Conservation (phyloP, 768 basidiomycete genomes). For the Tephrocybe rancida region DNA sequence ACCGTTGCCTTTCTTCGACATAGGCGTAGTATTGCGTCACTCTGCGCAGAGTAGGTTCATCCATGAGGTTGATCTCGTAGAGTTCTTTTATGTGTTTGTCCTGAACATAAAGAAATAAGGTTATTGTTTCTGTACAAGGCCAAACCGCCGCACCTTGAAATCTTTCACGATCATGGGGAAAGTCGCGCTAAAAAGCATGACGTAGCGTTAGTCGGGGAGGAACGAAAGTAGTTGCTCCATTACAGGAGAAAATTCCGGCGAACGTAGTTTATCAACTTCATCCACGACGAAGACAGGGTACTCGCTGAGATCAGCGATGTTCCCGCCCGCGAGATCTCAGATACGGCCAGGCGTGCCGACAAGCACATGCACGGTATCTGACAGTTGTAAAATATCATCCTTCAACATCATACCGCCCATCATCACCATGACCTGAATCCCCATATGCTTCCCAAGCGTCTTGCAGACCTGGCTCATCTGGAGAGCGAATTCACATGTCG, state of each 20-base stretch:
- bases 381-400: conserved; percentile 94
- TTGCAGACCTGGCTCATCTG: conserved; percentile 99
- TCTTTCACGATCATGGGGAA: conserved; percentile 99
- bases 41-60: conserved; percentile 96
- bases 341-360: conserved; percentile 98
- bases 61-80: conserved; percentile 99
- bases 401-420: conserved; percentile 97
- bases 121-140: not conserved
- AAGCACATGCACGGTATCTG: conserved; percentile 93
- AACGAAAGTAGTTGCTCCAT: conserved; percentile 94
- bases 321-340: conserved; percentile 91
- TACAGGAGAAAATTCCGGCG: conserved; percentile 96
- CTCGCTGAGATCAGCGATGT: conserved; percentile 89
- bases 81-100: conserved; percentile 96
- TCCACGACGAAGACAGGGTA: conserved; percentile 99
- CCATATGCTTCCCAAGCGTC: conserved; percentile 94
- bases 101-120: conserved; percentile 39
- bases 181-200: conserved; percentile 99
- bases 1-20: conserved; percentile 98
- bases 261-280: conserved; percentile 97
- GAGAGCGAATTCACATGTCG: conserved; percentile 97
- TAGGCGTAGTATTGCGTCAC: conserved; percentile 99
- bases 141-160: conserved; percentile 73
- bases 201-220: conserved; percentile 85
- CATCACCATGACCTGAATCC: conserved; percentile 97